Conservation (phyloP, 2,329 filamentous ascomycete species). For the Penicillium sp. region DNA sequence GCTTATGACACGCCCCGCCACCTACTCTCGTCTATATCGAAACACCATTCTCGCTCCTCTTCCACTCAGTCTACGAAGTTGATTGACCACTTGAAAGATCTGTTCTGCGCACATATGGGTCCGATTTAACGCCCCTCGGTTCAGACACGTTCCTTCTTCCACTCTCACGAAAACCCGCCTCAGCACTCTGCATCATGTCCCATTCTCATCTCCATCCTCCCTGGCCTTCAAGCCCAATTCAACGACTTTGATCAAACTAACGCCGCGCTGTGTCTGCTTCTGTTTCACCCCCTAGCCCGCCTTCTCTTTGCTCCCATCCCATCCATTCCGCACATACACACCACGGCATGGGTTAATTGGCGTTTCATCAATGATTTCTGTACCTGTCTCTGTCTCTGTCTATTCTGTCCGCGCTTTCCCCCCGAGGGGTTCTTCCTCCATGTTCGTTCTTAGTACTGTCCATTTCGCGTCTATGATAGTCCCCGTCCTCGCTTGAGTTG, state of each 20-base stretch:
- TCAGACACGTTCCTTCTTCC: slow-evolving; percentile 26
- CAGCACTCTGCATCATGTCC: background rate
- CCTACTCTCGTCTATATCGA: background rate
- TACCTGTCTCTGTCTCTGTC: background rate
- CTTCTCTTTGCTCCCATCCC: slow-evolving; percentile 6
- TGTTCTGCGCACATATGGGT: slow-evolving; percentile 35
- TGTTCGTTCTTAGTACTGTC: background rate
- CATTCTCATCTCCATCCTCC: background rate
- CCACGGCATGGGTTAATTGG: slow-evolving; percentile 36
- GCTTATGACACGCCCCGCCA: background rate
- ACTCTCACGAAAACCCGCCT: slow-evolving; percentile 31
- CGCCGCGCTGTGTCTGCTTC: background rate
- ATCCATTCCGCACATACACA: slow-evolving; percentile 15
- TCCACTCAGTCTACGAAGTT: background rate
- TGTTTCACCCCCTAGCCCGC: background rate
- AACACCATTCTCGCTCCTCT: background rate
- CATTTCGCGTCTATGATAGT: slow-evolving; percentile 9
- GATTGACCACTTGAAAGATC: slow-evolving; percentile 14
- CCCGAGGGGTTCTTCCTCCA: background rate
- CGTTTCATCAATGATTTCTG: slow-evolving; percentile 19
- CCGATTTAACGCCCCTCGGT: slow-evolving; percentile 31
- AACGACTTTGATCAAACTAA: background rate
- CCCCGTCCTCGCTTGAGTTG: background rate
- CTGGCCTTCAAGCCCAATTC: background rate
- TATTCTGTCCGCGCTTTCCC: background rate